A percentile compares a stretch with the other conserved stretches of the same genome.
Evolutionary conservation across 1,284 basidiomycete species (phyloP).

Genomic region (Trichosporon inkin): DNA sequence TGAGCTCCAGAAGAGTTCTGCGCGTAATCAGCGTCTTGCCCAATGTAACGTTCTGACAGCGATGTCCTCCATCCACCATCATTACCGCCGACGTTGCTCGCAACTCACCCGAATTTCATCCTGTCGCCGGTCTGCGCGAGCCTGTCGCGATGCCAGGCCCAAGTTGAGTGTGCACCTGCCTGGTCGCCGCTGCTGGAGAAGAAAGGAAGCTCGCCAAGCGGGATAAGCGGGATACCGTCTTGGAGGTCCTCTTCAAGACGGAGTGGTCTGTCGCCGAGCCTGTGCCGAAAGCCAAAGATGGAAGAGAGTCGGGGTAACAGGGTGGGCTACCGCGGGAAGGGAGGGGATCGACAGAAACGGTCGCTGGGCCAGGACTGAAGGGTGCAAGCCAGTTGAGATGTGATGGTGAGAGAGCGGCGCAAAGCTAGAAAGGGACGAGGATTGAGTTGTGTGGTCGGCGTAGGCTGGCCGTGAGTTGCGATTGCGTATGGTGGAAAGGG

Average conservation of each 20-base stretch:
- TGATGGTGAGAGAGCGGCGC: neutral
- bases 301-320: neutral
- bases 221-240: conserved; percentile 14
- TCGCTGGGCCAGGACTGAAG: neutral
- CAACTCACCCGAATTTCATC: conserved; percentile 52
- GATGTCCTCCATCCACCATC: neutral
- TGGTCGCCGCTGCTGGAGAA: neutral
- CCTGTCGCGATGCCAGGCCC: conserved; percentile 33
- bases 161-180: conserved; percentile 9
- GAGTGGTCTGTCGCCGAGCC: conserved; percentile 14
- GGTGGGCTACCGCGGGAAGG: conserved; percentile 1
- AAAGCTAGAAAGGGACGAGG: neutral
- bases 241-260: conserved; percentile 14
- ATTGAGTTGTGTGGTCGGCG: neutral
- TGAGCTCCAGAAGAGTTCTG: conserved; percentile 78
- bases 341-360: neutral
- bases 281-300: neutral
- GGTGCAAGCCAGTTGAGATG: neutral
- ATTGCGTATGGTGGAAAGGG: neutral
- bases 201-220: conserved; percentile 2
- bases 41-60: neutral
- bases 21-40: neutral
- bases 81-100: neutral
- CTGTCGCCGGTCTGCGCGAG: conserved; percentile 36
- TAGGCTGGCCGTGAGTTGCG: neutral